Percentiles rank a stretch among this genome's conserved stretches.
phyloP scores from a whole-genome alignment of 2,329 filamentous ascomycete genomes.

The Epichloe festucae region DNA sequence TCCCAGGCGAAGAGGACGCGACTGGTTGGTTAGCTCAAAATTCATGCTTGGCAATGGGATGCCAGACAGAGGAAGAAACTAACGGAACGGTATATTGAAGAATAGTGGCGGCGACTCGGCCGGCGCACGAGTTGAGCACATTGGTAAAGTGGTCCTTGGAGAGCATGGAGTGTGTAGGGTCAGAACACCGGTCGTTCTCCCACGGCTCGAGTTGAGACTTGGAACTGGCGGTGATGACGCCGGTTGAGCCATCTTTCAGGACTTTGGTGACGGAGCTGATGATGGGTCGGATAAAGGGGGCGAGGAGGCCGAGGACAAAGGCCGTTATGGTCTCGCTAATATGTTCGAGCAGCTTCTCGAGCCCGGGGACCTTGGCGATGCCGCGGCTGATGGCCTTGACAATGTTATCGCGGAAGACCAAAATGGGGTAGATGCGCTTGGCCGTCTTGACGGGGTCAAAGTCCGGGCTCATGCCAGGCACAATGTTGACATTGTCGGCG shows the following conservation, averaged over 20 bases:
- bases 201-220: constrained; percentile 69
- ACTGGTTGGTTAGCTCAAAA: not conserved
- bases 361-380: constrained; percentile 82
- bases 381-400: constrained; percentile 75
- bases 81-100: constrained; percentile 77
- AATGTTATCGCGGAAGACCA: constrained; percentile 87
- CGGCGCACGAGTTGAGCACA: constrained; percentile 63
- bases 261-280: constrained; percentile 76
- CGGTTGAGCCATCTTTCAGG: constrained; percentile 74
- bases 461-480: constrained; percentile 60
- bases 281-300: constrained; percentile 83
- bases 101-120: constrained; percentile 59
- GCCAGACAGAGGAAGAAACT: constrained; percentile 16
- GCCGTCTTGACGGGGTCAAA: constrained; percentile 71
- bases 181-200: constrained; percentile 60
- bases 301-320: constrained; percentile 80
- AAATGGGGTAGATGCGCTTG: constrained; percentile 82
- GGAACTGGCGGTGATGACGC: constrained; percentile 53
- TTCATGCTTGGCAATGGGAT: not conserved
- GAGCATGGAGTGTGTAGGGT: constrained; percentile 72
- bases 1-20: constrained; percentile 90
- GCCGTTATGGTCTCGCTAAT: constrained; percentile 87
- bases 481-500: constrained; percentile 38
- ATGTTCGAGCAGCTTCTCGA: constrained; percentile 82
- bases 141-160: constrained; percentile 80